Evolutionary conservation across 257 asterid genomes (phyloP).

Genomic region (Solanum pimpinellifolium): DNA sequence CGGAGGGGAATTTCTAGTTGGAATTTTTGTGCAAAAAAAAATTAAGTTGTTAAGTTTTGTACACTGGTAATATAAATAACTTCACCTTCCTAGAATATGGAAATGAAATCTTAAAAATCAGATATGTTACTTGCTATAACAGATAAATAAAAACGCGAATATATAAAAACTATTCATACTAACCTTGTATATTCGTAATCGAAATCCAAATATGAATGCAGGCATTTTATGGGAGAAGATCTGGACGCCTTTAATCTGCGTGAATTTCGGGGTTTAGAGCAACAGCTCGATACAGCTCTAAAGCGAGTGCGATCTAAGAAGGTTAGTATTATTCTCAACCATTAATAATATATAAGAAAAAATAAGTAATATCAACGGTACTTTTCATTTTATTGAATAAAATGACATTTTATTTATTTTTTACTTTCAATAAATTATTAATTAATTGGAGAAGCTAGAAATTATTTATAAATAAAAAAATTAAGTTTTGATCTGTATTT

Average conservation of each 20-base stretch:
- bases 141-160: background rate
- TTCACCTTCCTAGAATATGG: background rate
- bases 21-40: background rate
- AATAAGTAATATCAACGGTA: background rate
- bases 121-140: background rate
- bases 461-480: background rate
- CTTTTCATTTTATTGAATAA: background rate
- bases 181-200: background rate
- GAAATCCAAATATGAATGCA: background rate
- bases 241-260: conserved; percentile 49
- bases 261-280: conserved; percentile 72
- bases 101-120: background rate
- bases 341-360: background rate
- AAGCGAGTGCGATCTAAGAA: conserved; percentile 54
- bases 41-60: background rate
- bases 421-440: too few species aligned
- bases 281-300: conserved; percentile 56
- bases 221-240: conserved; percentile 63
- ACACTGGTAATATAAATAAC: background rate
- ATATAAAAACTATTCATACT: background rate
- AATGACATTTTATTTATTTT: background rate
- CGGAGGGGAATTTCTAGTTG: background rate
- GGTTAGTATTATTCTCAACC: conserved; percentile 8
- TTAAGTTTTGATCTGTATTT: background rate
- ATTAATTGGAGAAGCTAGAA: background rate